Base-by-base conservation (phyloP, 2,329 filamentous ascomycete genomes). In the Didymella pomorum region DNA sequence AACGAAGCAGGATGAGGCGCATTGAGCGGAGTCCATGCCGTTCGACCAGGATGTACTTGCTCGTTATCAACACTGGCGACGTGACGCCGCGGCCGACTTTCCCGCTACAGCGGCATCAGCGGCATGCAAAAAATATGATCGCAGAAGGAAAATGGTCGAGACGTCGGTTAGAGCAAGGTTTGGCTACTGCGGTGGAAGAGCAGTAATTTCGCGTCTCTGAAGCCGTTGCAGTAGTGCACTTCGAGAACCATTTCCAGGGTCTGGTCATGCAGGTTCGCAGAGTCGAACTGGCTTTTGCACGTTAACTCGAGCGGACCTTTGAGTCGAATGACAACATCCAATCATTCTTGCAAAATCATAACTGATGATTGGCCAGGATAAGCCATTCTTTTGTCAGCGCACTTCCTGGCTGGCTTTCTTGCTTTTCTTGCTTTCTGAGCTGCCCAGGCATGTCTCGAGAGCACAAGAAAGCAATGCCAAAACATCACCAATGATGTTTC, bases 151-250 rank as follows among this genome's bases (percentile, higher is more conserved):
- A 20, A 41, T 18, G 20, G 12, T 43, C 31, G 23, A 46, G 42
- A 41, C 43, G 25, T 41, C 33, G n/a, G 2, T 21, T 25, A 14
- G 4, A 53, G 7, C 16, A 46, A 9, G 11, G 18, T 23, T 53
- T 53, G 25, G 18, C 31, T 47, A 41, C 9, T 31, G 31, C 21
- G 20, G 31, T 35, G 29, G 14, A 11, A 25, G 16, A 20, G 43
- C 23, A 39, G 51, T 5, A 26, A 28, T 21, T 23, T 41, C 23
- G 25, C n/a, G 14, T 35, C 39, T 26, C 9, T 21, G n/a, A 23
- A 49, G 35, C 44, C 37, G n/a, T 33, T 35, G 37, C 28, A 48
- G 52, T 55, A 49, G 28, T 50, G n/a, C 37, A 29, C 26, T n/a
- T 45, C 11, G 33, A 23, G n/a, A 28, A 44, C 28, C 35, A 11